Evolutionary conservation across 2,329 filamentous ascomycete species (phyloP).

Genomic region (Fusarium sp.): DNA sequence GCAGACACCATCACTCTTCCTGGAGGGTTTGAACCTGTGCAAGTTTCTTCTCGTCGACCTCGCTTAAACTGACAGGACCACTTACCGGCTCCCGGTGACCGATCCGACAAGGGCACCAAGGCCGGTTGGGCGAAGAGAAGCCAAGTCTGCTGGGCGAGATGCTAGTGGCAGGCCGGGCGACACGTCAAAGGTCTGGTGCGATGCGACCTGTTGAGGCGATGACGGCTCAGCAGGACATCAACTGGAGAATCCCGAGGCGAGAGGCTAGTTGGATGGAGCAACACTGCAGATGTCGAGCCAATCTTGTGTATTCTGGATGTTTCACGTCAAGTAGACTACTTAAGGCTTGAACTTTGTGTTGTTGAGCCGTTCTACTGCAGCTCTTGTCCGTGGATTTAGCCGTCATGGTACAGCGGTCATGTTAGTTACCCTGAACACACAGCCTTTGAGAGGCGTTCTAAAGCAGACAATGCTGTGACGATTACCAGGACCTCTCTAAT

Average conservation of each 20-base stretch:
- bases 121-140: neutral
- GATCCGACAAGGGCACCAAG: constrained; percentile 1
- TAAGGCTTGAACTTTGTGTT: neutral
- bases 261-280: neutral
- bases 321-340: neutral
- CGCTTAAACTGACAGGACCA: constrained; percentile 2
- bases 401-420: neutral
- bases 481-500: neutral
- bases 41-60: neutral
- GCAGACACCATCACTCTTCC: neutral
- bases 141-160: constrained; percentile 4
- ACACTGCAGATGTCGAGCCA: neutral
- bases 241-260: neutral
- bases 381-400: neutral
- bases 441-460: neutral
- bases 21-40: too few relatives aligned
- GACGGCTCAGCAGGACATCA: constrained; percentile 3
- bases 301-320: constrained; percentile 1
- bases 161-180: constrained; percentile 7
- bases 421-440: neutral
- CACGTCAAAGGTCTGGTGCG: neutral
- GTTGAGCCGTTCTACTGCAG: neutral
- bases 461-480: neutral
- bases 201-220: neutral
- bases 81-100: constrained; percentile 9